These are phyloP conservation scores for Globisporangium ultimum DNA, from an alignment of 352 stramenopile species.

Conservation along the genomic window DNA sequence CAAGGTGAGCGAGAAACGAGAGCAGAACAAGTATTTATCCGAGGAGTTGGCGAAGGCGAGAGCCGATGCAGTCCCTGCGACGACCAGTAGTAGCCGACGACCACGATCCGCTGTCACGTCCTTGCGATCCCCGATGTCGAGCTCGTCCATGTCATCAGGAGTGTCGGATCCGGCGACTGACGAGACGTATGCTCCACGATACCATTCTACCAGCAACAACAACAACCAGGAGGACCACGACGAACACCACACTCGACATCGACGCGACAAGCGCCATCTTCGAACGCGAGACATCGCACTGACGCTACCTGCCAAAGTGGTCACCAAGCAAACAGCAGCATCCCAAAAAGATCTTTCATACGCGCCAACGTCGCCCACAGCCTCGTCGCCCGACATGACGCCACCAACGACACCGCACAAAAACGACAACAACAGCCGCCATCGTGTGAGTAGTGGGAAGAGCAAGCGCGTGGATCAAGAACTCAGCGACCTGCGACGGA, in stretches of 20 bases:
- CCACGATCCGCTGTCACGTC: neutral
- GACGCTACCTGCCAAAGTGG: slow-evolving; percentile 15
- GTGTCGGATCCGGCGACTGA: slow-evolving; percentile 11
- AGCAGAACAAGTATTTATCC: slow-evolving; percentile 57
- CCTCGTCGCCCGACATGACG: slow-evolving; percentile 49
- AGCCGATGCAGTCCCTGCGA: slow-evolving; percentile 4
- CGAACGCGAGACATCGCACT: slow-evolving; percentile 27
- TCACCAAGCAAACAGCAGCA: neutral
- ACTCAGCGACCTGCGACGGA: slow-evolving; percentile 44
- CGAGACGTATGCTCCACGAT: slow-evolving; percentile 2
- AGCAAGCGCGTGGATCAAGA: slow-evolving; percentile 50
- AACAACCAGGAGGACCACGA: slow-evolving; percentile 5
- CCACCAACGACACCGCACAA: slow-evolving; percentile 29
- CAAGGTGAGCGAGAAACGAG: slow-evolving; percentile 49
- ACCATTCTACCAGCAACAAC: slow-evolving; percentile 22
- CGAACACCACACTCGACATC: slow-evolving; percentile 9
- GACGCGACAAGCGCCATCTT: slow-evolving; percentile 14
- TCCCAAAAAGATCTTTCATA: slow-evolving; percentile 18
- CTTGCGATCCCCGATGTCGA: slow-evolving; percentile 2
- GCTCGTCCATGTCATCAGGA: slow-evolving; percentile 8
- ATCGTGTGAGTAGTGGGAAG: slow-evolving; percentile 9
- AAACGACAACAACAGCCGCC: slow-evolving; percentile 17
- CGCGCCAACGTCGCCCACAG: slow-evolving; percentile 47
- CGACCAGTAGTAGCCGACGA: neutral
- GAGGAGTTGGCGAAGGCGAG: slow-evolving; percentile 11